Base-by-base conservation (phyloP, 108 stramenopile genomes). In the Chaetoceros muelleri region DNA sequence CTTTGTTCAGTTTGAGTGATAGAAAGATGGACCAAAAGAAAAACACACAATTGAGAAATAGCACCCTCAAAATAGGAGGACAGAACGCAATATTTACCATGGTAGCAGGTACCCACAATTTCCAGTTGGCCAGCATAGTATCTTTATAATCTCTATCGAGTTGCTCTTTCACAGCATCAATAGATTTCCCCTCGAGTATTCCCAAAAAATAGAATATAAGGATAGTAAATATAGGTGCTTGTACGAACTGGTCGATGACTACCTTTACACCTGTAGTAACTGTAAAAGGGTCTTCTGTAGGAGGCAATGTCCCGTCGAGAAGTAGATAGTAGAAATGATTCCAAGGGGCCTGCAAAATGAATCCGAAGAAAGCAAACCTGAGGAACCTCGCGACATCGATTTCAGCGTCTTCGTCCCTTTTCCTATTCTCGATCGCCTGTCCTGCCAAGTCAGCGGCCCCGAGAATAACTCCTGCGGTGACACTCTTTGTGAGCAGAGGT, bases 21-120 rank as follows among this genome's bases (percentile, higher is more conserved):
- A 95, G 70, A 59, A 84, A 94, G 52, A 95, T 93, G 47, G 69
- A 70, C 95, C 95, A 95, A 56, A 89, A 91, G 78, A 95, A 95
- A 58, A 95, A 95, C 2, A 95, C 90, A 7, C 75, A 67, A 65
- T 96, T 96, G 52, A 93, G 48, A 65, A 90, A 96, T 10, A 96
- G 66, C 3, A 96, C 95, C 30, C 95, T 74, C 13, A 93, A 69
- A 30, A 79, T 72, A 2, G 92, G 93, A 26, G 89, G 90, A 45
- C 81, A 81, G 64, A 96, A 96, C 13, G 86, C 95, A 52, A 96
- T 70, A 49, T 96, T 96, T 34, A 96, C 71, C 20, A 72, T 75
- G 0, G 95, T 90, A 0, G 95, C 95, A 1, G 92, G 92, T 1
- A 95, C 70, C 73, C 84, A 92, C 8, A 52, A 53, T 55, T 75